Evolutionary conservation across 116 monocot genomes (phyloP), one percentile per base, ranked within the genome.

Genomic region (Dioscorea cayenensis): DNA sequence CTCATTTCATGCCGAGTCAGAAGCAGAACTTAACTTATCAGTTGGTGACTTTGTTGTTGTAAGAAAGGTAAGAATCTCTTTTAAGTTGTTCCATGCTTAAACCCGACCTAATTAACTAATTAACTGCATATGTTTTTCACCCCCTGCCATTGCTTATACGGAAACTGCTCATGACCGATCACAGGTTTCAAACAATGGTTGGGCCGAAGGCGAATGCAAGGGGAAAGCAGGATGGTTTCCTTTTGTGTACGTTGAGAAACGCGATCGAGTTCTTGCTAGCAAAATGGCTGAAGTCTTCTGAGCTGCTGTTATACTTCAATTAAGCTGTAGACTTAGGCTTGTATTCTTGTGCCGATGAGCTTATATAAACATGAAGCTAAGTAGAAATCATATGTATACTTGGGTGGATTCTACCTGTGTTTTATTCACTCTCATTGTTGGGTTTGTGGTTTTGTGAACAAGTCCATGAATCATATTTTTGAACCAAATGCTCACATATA

Each of bases 161-260:
- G 20, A 12, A 23, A 9, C 70, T 36, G 14, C 6, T 48, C 29
- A 28, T 23, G 16, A 23, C 32, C 28, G 14, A 66, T 37, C 70
- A n/a, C 76, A 96, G 96, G 87, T 96, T 27, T 82, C 90, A 3
- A 64, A 77, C 51, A 85, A 85, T 82, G 96, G 96, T 37, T 96
- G 96, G 96, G 92, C 96, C 4, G 96, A 96, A 83, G 96, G 96
- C 37, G 96, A 96, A 76, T 88, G 88, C 82, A 86, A 83, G 73
- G 92, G 96, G 8, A 88, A 81, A 83, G 96, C 92, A 5, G 92
- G 96, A 16, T 96, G 96, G 96, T 96, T 96, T 71, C 96, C 96
- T 16, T 82, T 61, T 55, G 86, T 64, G 43, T 86, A 86, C 72
- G 81, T 89, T 19, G 88, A 96, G 51, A 90, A 75, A 79, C 85